Conservation (phyloP, 2,329 filamentous ascomycete species). For the Purpureocillium lavendulum region DNA sequence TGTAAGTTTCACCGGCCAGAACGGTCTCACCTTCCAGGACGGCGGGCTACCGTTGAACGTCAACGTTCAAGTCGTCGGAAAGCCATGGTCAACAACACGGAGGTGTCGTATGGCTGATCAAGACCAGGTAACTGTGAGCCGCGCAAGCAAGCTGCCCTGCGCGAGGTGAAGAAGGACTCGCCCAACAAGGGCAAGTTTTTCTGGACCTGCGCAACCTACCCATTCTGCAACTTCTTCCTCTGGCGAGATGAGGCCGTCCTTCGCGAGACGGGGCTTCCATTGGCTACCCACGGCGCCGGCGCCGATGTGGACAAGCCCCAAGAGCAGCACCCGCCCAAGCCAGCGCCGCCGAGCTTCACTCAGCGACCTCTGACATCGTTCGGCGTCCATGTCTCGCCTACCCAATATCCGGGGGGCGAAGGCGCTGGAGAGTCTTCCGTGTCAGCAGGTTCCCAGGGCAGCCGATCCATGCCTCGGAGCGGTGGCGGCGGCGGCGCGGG, state of each 20-base stretch:
- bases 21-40: no score
- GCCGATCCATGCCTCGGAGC: not conserved
- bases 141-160: constrained; percentile 23
- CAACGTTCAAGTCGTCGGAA: no score
- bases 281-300: constrained; percentile 3
- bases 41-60: no score
- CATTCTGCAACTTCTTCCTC: constrained; percentile 35
- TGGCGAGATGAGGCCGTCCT: constrained; percentile 30
- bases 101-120: no score
- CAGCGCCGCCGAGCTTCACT: constrained; percentile 18
- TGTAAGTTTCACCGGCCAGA: no score
- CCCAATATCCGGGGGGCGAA: constrained; percentile 6
- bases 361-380: constrained; percentile 19
- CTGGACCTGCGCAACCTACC: constrained; percentile 28
- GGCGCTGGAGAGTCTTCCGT: no score
- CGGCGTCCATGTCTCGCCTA: constrained; percentile 17
- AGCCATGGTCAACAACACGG: no score
- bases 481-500: not conserved
- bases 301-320: not conserved
- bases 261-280: constrained; percentile 16
- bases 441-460: not conserved
- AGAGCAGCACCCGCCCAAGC: constrained; percentile 5
- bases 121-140: constrained; percentile 34
- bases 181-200: constrained; percentile 33
- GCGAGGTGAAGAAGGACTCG: constrained; percentile 27